Conservation (phyloP, 306 rosid genomes). For the Trifolium subterraneum region DNA sequence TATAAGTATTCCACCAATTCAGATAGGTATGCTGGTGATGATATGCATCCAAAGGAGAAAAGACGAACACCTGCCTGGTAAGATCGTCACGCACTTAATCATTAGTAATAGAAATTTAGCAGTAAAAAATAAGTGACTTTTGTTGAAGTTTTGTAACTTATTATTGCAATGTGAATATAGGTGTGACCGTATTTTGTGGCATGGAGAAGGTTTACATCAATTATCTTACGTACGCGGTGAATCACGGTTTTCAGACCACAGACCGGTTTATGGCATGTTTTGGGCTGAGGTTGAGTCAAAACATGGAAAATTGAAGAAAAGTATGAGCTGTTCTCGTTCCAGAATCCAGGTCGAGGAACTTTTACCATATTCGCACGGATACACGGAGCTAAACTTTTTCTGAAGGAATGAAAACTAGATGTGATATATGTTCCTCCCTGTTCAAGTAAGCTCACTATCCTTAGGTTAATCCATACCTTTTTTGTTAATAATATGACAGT, state of each 20-base stretch:
- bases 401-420: conserved; percentile 47
- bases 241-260: conserved; percentile 94
- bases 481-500: neutral
- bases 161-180: conserved; percentile 49
- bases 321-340: conserved; percentile 81
- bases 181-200: conserved; percentile 98
- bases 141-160: conserved; percentile 19
- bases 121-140: conserved; percentile 8
- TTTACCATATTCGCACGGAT: conserved; percentile 88
- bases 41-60: conserved; percentile 94
- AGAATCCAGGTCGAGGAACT: conserved; percentile 91
- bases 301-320: conserved; percentile 84
- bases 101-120: conserved; percentile 18
- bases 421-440: conserved; percentile 34
- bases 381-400: conserved; percentile 95
- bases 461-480: neutral
- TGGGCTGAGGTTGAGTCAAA: conserved; percentile 96
- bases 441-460: conserved; percentile 53
- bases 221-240: conserved; percentile 95
- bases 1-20: conserved; percentile 97
- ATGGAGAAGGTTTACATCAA: conserved; percentile 97
- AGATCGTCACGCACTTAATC: conserved; percentile 42
- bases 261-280: conserved; percentile 90
- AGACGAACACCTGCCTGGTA: conserved; percentile 99
- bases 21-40: conserved; percentile 94